phyloP scores from a whole-genome alignment of 2,329 filamentous ascomycete species.

The Cytospora leucostoma region DNA sequence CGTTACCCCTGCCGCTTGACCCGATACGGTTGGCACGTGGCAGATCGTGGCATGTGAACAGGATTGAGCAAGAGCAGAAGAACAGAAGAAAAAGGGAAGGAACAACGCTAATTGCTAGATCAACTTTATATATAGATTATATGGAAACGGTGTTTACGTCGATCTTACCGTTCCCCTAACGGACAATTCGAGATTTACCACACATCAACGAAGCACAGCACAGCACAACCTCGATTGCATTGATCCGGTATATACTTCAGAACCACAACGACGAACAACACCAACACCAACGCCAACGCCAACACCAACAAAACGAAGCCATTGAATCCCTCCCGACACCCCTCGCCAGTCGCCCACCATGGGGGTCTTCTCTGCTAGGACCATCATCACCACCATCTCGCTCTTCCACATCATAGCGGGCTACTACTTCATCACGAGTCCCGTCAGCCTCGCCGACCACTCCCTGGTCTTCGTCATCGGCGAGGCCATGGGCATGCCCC shows the following conservation, averaged over 20 bases:
- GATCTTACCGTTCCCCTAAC: too few species aligned
- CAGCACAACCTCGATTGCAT: too few species aligned
- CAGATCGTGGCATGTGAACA: slow-evolving; percentile 14
- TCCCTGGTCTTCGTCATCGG: slow-evolving; percentile 79
- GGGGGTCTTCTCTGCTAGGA: slow-evolving; percentile 78
- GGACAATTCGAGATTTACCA: too few species aligned
- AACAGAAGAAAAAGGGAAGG: neutral
- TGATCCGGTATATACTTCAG: too few species aligned
- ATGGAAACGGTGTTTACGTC: too few species aligned
- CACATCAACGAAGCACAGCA: too few species aligned
- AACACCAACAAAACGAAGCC: neutral
- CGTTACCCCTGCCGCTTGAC: slow-evolving; percentile 4
- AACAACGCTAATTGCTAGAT: slow-evolving; percentile 3
- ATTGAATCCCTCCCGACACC: neutral
- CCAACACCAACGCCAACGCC: neutral
- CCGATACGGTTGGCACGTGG: slow-evolving; percentile 11
- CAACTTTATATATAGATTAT: too few species aligned
- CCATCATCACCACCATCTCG: slow-evolving; percentile 78
- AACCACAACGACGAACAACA: too few species aligned
- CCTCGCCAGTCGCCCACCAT: slow-evolving; percentile 51
- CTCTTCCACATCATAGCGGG: slow-evolving; percentile 83
- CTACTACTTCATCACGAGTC: slow-evolving; percentile 79
- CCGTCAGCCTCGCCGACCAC: slow-evolving; percentile 73
- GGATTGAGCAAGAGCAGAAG: neutral
- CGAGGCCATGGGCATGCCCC: slow-evolving; percentile 77